Base-by-base conservation (phyloP, 441 rosid genomes). In the Manihot esculenta region DNA sequence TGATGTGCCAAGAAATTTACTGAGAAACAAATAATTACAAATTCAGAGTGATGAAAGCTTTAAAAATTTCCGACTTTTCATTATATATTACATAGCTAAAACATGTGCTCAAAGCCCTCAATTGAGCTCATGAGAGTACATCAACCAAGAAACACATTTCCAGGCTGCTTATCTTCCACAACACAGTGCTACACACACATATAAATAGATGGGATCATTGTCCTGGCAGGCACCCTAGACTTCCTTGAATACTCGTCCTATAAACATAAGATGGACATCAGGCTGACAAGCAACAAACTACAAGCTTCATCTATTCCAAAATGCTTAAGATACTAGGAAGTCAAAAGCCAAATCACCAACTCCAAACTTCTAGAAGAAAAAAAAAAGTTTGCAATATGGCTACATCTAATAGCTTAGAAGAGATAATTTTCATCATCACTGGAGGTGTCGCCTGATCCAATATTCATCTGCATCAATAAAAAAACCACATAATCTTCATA, bases 401-500 rank as follows among this genome's bases (percentile, higher is more conserved):
- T 57, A 74, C 72, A 59, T 44, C 67, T 69, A 69, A 53, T 61
- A 79, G 48, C 73, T 73, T 67, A 74, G 65, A 42, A 77, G 10
- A 65, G 50, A 80, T 64, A 76, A 71, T 71, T 70, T 68, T 81
- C 85, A 82, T 86, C 81, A 74, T 91, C 88, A 68, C 87, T 86
- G 55, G 86, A 83, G 33, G 75, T 63, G 49, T 85, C 85, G 64
- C 78, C 77, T 65, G 86, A 75, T 66, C 79, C 84, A 71, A 78
- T 50, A 72, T 80, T 81, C 84, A 83, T 78, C 66, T 73, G 80
- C 80, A 77, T 80, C 57, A 87, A 75, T 73, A 85, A 78, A 51
- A 78, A 72, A 57, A 80, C 85, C 87, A 89, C 84, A 66, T 84
- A 47, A 76, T 81, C 89, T 13, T 85, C 88, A 50, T 75, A 47